Conservation (phyloP, 129 eudicot genomes). For the Centella asiatica region DNA sequence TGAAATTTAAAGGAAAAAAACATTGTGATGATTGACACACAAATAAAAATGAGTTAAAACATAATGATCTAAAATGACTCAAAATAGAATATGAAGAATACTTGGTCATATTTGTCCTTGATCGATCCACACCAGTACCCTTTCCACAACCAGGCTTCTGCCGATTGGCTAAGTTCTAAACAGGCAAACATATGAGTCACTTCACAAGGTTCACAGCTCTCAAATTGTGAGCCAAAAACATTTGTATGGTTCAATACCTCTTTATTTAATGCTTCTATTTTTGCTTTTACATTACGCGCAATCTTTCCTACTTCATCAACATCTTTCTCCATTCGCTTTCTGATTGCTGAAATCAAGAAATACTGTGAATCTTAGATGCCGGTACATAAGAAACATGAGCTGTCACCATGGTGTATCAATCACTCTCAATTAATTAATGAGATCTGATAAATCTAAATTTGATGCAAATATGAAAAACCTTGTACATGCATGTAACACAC, state of each 20-base stretch:
- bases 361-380: background rate
- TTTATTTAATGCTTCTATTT: constrained; percentile 59
- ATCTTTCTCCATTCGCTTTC: constrained; percentile 95
- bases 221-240: background rate
- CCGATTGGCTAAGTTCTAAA: constrained; percentile 68
- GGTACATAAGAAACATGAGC: background rate
- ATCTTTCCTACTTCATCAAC: constrained; percentile 89
- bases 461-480: no score
- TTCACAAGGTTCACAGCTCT: background rate
- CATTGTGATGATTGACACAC: no score
- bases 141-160: constrained; percentile 91
- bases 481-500: no score
- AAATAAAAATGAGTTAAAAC: no score
- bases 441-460: no score
- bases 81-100: constrained; percentile 15
- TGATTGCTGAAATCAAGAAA: constrained; percentile 53
- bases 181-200: constrained; percentile 4
- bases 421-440: no score
- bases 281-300: constrained; percentile 73
- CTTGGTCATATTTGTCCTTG: constrained; percentile 77
- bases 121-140: constrained; percentile 89
- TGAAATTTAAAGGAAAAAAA: constrained; percentile 17
- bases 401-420: background rate
- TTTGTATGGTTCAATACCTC: constrained; percentile 43
- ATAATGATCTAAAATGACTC: background rate